A percentile compares a stretch with the other conserved stretches of the same genome.
phyloP scores from a whole-genome alignment of 257 asterid genomes.

The Ballota nigra region DNA sequence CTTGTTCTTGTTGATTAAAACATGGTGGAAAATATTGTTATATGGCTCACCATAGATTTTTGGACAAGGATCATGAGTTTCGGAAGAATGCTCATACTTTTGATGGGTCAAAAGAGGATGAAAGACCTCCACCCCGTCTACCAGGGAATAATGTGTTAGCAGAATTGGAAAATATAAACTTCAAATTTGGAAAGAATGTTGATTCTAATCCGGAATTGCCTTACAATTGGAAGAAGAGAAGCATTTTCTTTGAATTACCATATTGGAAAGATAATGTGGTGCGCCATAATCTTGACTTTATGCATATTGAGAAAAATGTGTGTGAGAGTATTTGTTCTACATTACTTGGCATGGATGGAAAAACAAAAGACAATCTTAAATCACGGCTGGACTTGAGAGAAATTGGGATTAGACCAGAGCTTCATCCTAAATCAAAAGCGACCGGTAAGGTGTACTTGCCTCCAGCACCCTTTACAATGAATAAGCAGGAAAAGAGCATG shows the following conservation, averaged over 20 bases:
- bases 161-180: not conserved
- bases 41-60: not conserved
- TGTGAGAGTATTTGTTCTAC: conserved; percentile 6
- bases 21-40: not conserved
- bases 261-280: conserved; percentile 8
- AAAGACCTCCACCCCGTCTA: not conserved
- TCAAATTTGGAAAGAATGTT: not conserved
- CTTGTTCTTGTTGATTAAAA: not conserved
- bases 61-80: not conserved
- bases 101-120: not conserved
- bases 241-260: not conserved
- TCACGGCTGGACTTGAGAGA: not conserved
- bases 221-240: not conserved
- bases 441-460: not conserved
- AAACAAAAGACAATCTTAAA: not conserved
- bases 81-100: not conserved
- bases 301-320: conserved; percentile 12
- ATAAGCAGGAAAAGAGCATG: conserved; percentile 1
- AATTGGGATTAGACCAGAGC: not conserved
- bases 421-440: not conserved
- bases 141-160: not conserved
- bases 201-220: not conserved
- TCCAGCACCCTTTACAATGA: not conserved
- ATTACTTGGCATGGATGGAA: not conserved
- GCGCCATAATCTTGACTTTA: conserved; percentile 5